These are phyloP conservation scores for Daldinia childiae DNA, from an alignment of 495 filamentous ascomycete species.

Conservation along the genomic window DNA sequence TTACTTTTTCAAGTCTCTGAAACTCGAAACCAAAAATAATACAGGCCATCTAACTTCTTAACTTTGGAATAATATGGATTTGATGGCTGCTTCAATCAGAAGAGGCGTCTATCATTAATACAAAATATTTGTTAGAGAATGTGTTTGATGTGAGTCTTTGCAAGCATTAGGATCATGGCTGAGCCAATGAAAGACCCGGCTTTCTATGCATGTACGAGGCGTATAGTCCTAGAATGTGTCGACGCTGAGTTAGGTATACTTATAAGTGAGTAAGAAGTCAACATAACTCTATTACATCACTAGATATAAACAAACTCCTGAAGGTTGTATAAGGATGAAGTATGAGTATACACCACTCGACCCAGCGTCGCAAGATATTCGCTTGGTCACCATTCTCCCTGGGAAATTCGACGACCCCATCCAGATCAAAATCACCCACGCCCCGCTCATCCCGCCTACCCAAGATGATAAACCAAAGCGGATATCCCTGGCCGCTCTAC, in stretches of 20 bases:
- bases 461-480: background rate
- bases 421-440: conserved; percentile 27
- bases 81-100: too few relatives aligned
- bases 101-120: background rate
- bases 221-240: background rate
- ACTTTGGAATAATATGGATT: too few relatives aligned
- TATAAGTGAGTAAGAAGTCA: background rate
- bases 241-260: background rate
- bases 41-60: too few relatives aligned
- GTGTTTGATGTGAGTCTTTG: background rate
- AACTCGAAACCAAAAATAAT: too few relatives aligned
- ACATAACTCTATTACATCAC: background rate
- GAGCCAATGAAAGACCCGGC: background rate
- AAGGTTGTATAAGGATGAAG: background rate
- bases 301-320: background rate
- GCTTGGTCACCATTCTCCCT: conserved; percentile 28
- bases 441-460: conserved; percentile 1
- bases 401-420: conserved; percentile 21
- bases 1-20: too few relatives aligned
- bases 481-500: conserved; percentile 9
- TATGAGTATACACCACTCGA: conserved; percentile 25
- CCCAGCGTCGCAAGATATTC: conserved; percentile 16
- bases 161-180: background rate
- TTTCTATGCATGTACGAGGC: background rate
- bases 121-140: background rate